Evolutionary conservation across 1,284 basidiomycete genomes (phyloP).

Genomic region (Heliocybe sulcata): DNA sequence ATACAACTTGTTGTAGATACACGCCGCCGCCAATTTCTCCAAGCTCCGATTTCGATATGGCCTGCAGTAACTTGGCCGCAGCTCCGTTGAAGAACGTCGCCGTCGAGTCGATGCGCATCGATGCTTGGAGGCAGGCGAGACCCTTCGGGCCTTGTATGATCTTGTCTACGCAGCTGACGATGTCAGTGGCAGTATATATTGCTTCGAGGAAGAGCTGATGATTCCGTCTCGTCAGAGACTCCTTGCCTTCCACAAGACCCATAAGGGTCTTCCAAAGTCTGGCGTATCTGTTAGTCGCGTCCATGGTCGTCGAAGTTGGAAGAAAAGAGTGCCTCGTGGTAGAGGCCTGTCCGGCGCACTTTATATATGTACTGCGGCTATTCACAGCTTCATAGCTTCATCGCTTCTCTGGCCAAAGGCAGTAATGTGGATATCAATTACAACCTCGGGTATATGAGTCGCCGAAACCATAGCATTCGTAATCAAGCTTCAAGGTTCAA

Average conservation of each 20-base stretch:
- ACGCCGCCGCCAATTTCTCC: conserved; percentile 32
- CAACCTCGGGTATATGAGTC: background rate
- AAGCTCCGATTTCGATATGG: conserved; percentile 31
- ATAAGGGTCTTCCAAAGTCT: conserved; percentile 18
- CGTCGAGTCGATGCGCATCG: conserved; percentile 35
- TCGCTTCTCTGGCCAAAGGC: background rate
- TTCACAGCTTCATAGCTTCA: background rate
- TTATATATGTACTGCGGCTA: background rate
- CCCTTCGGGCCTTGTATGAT: conserved; percentile 33
- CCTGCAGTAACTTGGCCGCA: conserved; percentile 29
- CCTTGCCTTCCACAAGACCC: conserved; percentile 16
- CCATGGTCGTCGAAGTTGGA: background rate
- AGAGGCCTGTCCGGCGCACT: background rate
- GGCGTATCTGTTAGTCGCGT: background rate
- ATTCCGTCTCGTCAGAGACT: conserved; percentile 1
- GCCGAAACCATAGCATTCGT: too few species aligned
- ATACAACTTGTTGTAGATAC: conserved; percentile 32
- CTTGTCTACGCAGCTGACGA: conserved; percentile 29
- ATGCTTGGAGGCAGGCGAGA: conserved; percentile 30
- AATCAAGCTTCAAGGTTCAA: too few species aligned
- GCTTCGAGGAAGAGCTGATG: conserved; percentile 36
- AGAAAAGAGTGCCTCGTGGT: background rate
- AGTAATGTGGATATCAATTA: background rate
- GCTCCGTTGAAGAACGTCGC: conserved; percentile 36
- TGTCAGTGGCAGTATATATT: conserved; percentile 32